Base-by-base conservation (phyloP, 768 basidiomycete genomes). In the Hericium erinaceus region DNA sequence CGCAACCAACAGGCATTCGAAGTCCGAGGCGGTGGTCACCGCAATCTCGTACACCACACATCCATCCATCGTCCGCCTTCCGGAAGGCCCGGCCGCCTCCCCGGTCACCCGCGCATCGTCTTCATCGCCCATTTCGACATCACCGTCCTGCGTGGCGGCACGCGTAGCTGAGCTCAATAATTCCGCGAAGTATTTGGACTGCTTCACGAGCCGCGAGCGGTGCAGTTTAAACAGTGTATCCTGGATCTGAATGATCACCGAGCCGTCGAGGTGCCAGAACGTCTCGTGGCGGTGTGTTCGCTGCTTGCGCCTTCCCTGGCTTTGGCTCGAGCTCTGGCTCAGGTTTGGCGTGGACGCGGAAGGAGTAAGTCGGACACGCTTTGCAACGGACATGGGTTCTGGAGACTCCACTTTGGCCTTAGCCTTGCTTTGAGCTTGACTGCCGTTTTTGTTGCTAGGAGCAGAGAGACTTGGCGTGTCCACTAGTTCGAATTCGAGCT, bases 261-360 rank as follows among this genome's bases (percentile, higher is more conserved):
- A 68, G 1, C 73, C 75, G 56, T 73, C 73, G 20, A 66, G 64
- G 24, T 69, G 61, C 74, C 75, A 75, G 52, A 72, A 66, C 16
- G 57, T 55, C 0, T 56, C 54, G 51, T 67, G 66, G 9, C 41
- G 54, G 9, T 7, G n/a, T 20, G 44, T 6, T 15, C 44, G 44
- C 44, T 13, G n/a, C 44, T 46, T 46, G n/a, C 8, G 20, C 33
- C 33, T 33, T 1, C 44, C 44, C 44, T 46, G 44, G n/a, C 11
- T 20, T 20, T 46, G 44, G 44, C n/a, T 9, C 5, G 8, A 10
- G 44, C n/a, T 9, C 9, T 15, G 44, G 18, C n/a, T 9, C 16
- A 9, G 4, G 10, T n/a, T 18, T 15, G 10, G 44, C 44, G n/a
- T 46, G 9, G 11, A 20, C 2, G 16, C 8, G 15, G n/a, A 8